Conservation (phyloP, 495 filamentous ascomycete species). For the Trichoderma parareesei region DNA sequence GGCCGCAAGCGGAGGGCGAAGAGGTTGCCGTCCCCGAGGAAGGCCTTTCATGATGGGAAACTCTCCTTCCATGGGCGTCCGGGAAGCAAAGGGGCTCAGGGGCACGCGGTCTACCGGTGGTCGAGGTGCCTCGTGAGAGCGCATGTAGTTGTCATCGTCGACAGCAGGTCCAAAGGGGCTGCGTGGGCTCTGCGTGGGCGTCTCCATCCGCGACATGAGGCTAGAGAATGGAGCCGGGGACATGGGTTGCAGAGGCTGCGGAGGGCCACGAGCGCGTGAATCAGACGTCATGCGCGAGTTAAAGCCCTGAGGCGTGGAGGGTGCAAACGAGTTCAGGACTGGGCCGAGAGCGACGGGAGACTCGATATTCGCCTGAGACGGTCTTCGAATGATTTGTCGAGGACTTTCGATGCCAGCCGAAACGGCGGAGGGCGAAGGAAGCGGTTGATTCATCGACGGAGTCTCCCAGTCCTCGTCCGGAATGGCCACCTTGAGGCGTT, state of each 20-base stretch:
- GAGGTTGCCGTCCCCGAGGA: conserved; percentile 6
- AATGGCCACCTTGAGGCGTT: neutral
- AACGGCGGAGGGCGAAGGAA: neutral
- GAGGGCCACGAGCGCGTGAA: conserved; percentile 1
- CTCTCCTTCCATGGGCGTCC: conserved; percentile 9
- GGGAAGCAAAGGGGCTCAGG: conserved; percentile 6
- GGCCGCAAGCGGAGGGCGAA: neutral
- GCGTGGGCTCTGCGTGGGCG: neutral
- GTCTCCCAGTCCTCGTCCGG: neutral
- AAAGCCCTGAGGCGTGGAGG: neutral
- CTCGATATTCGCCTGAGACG: neutral
- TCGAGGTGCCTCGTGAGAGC: neutral
- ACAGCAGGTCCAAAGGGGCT: neutral
- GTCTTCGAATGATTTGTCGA: neutral
- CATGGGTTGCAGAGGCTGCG: neutral
- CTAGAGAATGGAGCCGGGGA: neutral
- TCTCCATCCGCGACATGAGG: neutral
- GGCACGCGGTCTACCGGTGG: conserved; percentile 2
- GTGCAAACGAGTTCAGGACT: neutral
- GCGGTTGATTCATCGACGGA: neutral
- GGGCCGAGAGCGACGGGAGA: neutral
- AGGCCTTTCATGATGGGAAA: conserved; percentile 11
- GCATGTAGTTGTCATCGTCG: conserved; percentile 1
- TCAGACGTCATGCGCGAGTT: neutral
- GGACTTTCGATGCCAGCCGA: conserved; percentile 5